A percentile compares a stretch with the other conserved stretches of the same genome.
phyloP scores from a whole-genome alignment of 2,329 filamentous ascomycete genomes.

The Ophiostoma himal-ulmi region DNA sequence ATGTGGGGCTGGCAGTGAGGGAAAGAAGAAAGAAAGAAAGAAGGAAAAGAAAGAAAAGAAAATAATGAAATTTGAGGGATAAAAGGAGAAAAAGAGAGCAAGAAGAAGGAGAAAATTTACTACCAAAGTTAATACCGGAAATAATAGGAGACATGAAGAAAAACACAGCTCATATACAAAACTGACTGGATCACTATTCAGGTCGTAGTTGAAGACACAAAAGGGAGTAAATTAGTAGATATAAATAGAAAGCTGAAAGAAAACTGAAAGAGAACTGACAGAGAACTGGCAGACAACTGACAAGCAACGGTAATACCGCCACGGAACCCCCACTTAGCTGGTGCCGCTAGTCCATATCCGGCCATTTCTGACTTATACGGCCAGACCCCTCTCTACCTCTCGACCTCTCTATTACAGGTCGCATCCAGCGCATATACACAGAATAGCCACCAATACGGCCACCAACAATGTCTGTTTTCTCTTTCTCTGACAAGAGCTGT shows the following conservation, averaged over 20 bases:
- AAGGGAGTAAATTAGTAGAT: neutral
- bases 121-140: neutral
- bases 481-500: neutral
- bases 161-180: neutral
- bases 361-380: constrained; percentile 5
- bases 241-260: too few species aligned
- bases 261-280: neutral
- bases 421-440: too few species aligned
- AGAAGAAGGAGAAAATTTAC: neutral
- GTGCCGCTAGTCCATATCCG: constrained; percentile 1
- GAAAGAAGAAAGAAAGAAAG: neutral
- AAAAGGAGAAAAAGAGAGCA: neutral
- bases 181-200: neutral
- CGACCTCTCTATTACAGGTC: too few species aligned
- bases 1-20: neutral
- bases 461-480: neutral
- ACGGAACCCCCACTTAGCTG: neutral
- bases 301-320: neutral
- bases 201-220: neutral
- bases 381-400: neutral
- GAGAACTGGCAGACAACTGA: neutral
- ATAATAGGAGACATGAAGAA: neutral
- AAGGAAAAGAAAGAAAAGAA: neutral
- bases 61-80: neutral
- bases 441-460: neutral